Base-by-base conservation (phyloP, 2,329 filamentous ascomycete genomes). In the Aspergillus costaricaensis region DNA sequence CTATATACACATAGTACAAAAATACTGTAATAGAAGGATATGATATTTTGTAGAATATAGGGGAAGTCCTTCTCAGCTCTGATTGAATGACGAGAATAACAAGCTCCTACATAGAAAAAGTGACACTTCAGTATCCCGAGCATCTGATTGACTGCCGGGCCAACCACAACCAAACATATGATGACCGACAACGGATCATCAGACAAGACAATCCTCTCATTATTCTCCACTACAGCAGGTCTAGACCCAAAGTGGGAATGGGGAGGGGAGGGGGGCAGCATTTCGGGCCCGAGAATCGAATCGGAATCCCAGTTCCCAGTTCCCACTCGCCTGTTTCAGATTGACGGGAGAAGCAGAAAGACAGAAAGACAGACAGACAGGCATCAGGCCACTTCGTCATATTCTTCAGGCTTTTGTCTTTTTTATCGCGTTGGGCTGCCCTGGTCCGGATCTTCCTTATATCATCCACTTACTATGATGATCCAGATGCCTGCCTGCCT, bases 381-480 rank as follows among this genome's bases (percentile, higher is more conserved):
- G 25, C 47, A 50, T 50, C 47, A 50, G n/a, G 47, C 47, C 47
- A 50, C 47, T 50, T 50, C 47, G 47, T 50, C 47, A 50, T 44
- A 17, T 50, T 50, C 47, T 50, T 30, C 23, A 17, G 15, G 7
- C 25, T 19, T 50, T 27, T 12, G 8, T 9, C 10, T 4, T 12
- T 30, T 30, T 12, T 12, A 12, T 49, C 23, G 23, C 7, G n/a
- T 50, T 50, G 23, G 23, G n/a, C 25, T 50, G 41, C 19, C 32
- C 32, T 44, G 19, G 41, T 21, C 41, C 10, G 19, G 41, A 36
- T 36, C 10, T 14, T 36, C 32, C 32, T 14, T 44, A 50, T 50
- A 50, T 50, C 27, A 50, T n/a, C 47, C 25, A 27, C 15, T 19
- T n/a, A 10, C n/a, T 50, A 50, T 50, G 47, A 50, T 50, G 47